These are phyloP conservation scores for Alternaria arborescens DNA, from an alignment of 2,329 filamentous ascomycete species.

Conservation along the genomic window DNA sequence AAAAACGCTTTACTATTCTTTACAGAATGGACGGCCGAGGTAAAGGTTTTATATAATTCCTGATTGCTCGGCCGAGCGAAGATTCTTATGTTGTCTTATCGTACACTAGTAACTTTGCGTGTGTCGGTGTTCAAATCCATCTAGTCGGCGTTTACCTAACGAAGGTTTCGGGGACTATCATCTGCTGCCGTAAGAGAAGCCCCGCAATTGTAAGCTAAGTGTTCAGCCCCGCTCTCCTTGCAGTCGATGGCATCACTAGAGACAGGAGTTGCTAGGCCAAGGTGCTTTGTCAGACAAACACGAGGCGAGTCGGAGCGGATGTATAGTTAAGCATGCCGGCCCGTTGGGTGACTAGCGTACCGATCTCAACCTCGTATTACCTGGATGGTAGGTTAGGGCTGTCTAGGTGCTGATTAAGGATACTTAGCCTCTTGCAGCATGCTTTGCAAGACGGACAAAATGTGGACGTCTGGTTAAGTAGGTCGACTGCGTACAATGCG, in stretches of 20 bases:
- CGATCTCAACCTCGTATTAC: neutral
- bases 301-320: neutral
- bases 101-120: no score
- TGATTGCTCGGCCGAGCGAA: neutral
- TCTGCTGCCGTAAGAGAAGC: neutral
- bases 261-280: neutral
- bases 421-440: neutral
- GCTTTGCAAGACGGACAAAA: constrained; percentile 4
- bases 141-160: neutral
- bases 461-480: neutral
- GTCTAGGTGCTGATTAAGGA: neutral
- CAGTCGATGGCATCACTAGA: neutral
- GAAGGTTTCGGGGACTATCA: neutral
- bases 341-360: neutral
- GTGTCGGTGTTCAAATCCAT: no score
- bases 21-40: no score
- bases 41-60: no score
- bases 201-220: neutral
- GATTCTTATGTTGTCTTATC: neutral
- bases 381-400: no score
- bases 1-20: no score
- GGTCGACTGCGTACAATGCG: constrained; percentile 34
- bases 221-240: neutral
- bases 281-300: neutral
- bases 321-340: neutral